Conservation (phyloP, 2,329 filamentous ascomycete genomes). For the Tolypocladium pustulatum region DNA sequence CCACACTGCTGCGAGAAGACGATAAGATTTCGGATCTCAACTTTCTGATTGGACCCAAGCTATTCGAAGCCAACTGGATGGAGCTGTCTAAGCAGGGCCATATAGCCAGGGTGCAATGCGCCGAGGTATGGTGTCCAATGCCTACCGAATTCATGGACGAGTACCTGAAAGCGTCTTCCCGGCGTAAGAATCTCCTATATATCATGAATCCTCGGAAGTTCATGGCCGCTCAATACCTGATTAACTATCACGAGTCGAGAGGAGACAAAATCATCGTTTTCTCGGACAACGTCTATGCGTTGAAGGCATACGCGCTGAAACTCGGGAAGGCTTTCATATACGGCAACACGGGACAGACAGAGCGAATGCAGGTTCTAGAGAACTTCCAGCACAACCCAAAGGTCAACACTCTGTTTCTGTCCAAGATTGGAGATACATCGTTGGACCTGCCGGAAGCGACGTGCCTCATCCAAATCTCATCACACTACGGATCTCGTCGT, state of each 20-base stretch:
- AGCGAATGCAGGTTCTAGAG: constrained; percentile 78
- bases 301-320: constrained; percentile 76
- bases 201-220: constrained; percentile 98
- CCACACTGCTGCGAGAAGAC: constrained; percentile 88
- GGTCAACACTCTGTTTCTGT: constrained; percentile 89
- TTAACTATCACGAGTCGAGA: constrained; percentile 89
- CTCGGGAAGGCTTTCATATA: constrained; percentile 85
- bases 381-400: constrained; percentile 91
- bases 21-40: constrained; percentile 98
- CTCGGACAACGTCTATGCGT: constrained; percentile 90
- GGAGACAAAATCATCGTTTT: constrained; percentile 98
- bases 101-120: constrained; percentile 94
- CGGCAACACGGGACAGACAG: constrained; percentile 74
- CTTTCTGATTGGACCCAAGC: constrained; percentile 91
- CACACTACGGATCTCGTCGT: constrained; percentile 91
- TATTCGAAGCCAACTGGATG: constrained; percentile 99
- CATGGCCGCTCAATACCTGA: constrained; percentile 95
- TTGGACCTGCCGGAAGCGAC: constrained; percentile 94
- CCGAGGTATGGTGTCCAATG: constrained; percentile 99
- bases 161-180: constrained; percentile 61
- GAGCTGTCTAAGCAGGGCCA: constrained; percentile 94
- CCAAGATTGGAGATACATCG: constrained; percentile 97
- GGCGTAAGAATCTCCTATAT: constrained; percentile 51
- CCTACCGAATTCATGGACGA: constrained; percentile 96
- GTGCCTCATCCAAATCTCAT: constrained; percentile 93